Conservation (phyloP, 805 yeast species). For the Hemisphaericaspora nanyangensis region DNA sequence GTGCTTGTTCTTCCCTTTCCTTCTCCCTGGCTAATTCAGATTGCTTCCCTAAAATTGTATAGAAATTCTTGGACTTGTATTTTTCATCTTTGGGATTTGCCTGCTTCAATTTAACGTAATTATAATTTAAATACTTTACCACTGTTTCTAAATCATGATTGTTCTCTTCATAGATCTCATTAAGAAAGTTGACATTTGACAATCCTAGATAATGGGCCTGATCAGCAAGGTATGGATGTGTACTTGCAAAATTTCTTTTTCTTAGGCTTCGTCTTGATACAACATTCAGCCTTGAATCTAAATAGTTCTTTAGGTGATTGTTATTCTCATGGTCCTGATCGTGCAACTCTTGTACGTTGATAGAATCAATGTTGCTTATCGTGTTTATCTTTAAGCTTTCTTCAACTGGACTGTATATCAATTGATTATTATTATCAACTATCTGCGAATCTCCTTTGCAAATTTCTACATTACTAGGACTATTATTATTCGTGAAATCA, state of each 20-base stretch:
- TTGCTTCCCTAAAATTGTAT: conserved; percentile 29
- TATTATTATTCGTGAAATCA: no score
- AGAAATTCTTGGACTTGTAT: conserved; percentile 35
- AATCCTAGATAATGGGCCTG: conserved; percentile 43
- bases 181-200: conserved; percentile 30
- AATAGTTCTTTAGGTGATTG: conserved; percentile 6
- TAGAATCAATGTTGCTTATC: no score
- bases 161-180: conserved; percentile 33
- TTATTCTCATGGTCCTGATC: conserved; percentile 7
- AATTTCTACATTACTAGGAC: no score
- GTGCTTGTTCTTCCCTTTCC: background rate
- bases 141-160: conserved; percentile 29
- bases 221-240: conserved; percentile 43
- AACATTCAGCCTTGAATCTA: conserved; percentile 3
- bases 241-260: conserved; percentile 39
- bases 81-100: conserved; percentile 37
- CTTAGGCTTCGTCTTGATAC: conserved; percentile 28
- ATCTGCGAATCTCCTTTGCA: background rate
- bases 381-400: background rate
- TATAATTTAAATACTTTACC: conserved; percentile 31
- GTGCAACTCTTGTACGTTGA: no score
- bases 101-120: conserved; percentile 27
- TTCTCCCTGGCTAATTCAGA: conserved; percentile 5
- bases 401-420: background rate
- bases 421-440: background rate